Base-by-base conservation (phyloP, 2,329 filamentous ascomycete genomes). In the Tolypocladium paradoxum region DNA sequence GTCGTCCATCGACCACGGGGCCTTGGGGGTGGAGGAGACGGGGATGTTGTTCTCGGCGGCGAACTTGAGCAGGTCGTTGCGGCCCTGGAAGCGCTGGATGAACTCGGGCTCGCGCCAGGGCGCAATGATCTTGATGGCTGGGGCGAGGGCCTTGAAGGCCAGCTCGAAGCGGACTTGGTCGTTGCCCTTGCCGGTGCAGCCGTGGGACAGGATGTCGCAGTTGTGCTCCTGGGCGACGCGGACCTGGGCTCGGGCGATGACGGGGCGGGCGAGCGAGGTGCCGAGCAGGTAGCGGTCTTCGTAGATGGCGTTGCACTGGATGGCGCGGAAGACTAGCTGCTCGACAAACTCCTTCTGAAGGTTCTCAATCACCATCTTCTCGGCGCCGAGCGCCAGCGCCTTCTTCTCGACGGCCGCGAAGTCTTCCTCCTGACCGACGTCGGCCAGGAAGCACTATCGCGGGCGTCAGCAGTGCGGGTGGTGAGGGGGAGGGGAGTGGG, bases 351-450 rank as follows among this genome's bases (percentile, higher is more conserved):
- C 84, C 61, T 77, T 75, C 60, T 81, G 78, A 49, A 90, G 74
- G 67, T 91, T 79, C 52, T 77, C 73, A 56, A 81, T 73, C 56
- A 76, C 66, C 62, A 84, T 52, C 37, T 54, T 51, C 52, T 66
- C 61, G 36, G 65, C 66, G n/a, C 65, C 62, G n/a, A 67, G 58
- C 47, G 50, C 53, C 20, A 64, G 59, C 52, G 85, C 86, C 76
- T 89, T 89, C 62, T 77, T 76, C 71, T 86, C 80, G 50, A 84
- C 87, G 54, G 78, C 82, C 53, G 79, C 77, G 60, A 81, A 88
- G 70, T 88, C 84, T 71, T 88, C 85, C 60, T 82, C 79, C 69
- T 88, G 84, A 48, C 85, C 84, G 61, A 86, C 80, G 72, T 88
- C 76, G 69, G 81, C 84, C 68, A 85, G 73, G 60, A 68, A 73